Conservation (phyloP, 208 protist species). For the Balamuthia mandrillaris region DNA sequence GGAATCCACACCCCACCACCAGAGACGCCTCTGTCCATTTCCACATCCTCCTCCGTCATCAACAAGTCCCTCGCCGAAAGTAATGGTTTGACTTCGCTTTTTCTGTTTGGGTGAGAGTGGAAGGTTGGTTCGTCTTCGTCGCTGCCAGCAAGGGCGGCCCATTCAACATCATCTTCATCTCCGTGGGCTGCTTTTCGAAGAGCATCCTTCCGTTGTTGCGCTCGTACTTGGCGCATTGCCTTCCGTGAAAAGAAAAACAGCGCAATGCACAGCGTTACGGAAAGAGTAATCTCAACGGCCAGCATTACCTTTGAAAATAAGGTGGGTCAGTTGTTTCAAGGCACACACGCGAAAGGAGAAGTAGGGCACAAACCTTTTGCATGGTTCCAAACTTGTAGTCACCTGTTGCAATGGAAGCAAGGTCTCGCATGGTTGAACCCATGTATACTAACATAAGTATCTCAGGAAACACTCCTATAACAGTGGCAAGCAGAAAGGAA, state of each 20-base stretch:
- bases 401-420: conserved; percentile 3
- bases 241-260: conserved; percentile 4
- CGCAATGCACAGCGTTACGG: not conserved
- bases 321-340: no score
- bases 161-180: no score
- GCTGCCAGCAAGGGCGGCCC: no score
- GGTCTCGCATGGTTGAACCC: conserved; percentile 16
- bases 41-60: no score
- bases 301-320: not conserved
- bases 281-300: not conserved
- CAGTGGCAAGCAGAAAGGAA: not conserved
- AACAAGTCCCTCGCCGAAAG: no score
- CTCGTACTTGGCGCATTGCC: conserved; percentile 5
- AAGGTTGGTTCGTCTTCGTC: no score
- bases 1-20: no score
- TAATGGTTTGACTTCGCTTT: no score
- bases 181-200: no score
- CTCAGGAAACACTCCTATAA: not conserved
- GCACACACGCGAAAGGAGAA: not conserved
- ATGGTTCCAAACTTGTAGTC: not conserved
- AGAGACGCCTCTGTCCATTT: no score
- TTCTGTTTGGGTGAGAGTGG: no score
- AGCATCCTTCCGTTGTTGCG: not conserved
- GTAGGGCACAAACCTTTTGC: not conserved
- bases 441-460: conserved; percentile 21